Percentiles rank a stretch among this genome's conserved stretches.
Evolutionary conservation across 2,329 filamentous ascomycete genomes (phyloP).

Genomic region (Cordyceps fumosorosea): DNA sequence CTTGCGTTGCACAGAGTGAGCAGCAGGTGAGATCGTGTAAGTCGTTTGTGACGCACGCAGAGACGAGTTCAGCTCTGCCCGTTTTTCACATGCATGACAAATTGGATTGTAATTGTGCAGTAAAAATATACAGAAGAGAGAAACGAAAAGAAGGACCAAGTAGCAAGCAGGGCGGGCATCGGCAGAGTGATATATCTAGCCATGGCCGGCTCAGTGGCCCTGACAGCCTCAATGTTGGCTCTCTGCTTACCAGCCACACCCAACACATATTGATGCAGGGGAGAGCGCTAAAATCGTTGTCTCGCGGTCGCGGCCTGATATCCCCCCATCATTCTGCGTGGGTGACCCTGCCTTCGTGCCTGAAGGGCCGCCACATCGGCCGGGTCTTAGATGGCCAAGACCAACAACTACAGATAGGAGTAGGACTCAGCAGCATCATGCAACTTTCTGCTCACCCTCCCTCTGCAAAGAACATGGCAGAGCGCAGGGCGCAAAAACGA

Average conservation of each 20-base stretch:
- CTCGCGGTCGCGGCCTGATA: too few relatives aligned
- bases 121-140: not conserved
- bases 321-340: not conserved
- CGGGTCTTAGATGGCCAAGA: not conserved
- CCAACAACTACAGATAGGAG: not conserved
- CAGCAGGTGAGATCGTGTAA: conserved; percentile 4
- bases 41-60: not conserved
- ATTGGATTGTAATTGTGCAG: not conserved
- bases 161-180: not conserved
- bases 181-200: not conserved
- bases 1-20: conserved; percentile 1
- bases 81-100: not conserved
- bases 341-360: not conserved
- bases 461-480: too few relatives aligned
- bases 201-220: not conserved
- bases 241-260: not conserved
- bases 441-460: not conserved
- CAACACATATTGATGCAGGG: not conserved
- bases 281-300: not conserved
- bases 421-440: not conserved
- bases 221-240: not conserved
- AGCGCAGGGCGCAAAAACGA: too few relatives aligned
- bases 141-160: not conserved
- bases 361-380: not conserved
- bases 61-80: not conserved